Conservation (phyloP, 164 flowering plant genomes). For the Malania oleifera region DNA sequence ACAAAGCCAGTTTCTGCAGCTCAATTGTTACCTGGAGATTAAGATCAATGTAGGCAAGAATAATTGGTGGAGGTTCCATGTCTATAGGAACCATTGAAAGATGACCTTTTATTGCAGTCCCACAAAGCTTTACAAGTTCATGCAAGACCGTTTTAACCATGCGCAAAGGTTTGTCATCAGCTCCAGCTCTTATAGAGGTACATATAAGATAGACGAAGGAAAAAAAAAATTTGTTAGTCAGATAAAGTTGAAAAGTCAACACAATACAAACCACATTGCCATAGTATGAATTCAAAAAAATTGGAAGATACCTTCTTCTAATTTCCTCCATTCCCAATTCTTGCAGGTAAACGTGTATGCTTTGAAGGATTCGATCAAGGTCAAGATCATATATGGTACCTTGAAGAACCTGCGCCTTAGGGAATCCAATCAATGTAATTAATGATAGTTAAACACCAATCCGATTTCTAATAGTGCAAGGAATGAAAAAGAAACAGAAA, state of each 20-base stretch:
- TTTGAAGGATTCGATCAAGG: slow-evolving; percentile 91
- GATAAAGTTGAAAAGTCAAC: no score
- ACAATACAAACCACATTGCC: no score
- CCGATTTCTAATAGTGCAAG: no score
- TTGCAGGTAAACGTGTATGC: slow-evolving; percentile 91
- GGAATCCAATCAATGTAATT: neutral
- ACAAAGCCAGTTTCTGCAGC: neutral
- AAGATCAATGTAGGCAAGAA: slow-evolving; percentile 96
- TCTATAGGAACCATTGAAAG: slow-evolving; percentile 99
- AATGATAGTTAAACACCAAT: no score
- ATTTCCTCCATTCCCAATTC: slow-evolving; percentile 99
- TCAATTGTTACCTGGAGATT: slow-evolving; percentile 76
- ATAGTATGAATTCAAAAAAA: neutral
- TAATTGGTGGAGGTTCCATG: slow-evolving; percentile 95
- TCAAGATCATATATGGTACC: slow-evolving; percentile 93
- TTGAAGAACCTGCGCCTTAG: slow-evolving; percentile 72
- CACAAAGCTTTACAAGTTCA: slow-evolving; percentile 97
- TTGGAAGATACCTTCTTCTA: slow-evolving; percentile 61
- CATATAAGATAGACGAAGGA: slow-evolving; percentile 1
- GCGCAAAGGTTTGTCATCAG: slow-evolving; percentile 97
- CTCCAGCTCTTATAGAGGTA: slow-evolving; percentile 69
- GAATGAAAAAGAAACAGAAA: no score
- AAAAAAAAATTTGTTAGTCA: neutral
- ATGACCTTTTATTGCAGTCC: slow-evolving; percentile 95
- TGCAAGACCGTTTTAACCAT: slow-evolving; percentile 99